These are phyloP conservation scores for Penicillium nordicum DNA, from an alignment of 2,329 filamentous ascomycete species.

Conservation along the genomic window DNA sequence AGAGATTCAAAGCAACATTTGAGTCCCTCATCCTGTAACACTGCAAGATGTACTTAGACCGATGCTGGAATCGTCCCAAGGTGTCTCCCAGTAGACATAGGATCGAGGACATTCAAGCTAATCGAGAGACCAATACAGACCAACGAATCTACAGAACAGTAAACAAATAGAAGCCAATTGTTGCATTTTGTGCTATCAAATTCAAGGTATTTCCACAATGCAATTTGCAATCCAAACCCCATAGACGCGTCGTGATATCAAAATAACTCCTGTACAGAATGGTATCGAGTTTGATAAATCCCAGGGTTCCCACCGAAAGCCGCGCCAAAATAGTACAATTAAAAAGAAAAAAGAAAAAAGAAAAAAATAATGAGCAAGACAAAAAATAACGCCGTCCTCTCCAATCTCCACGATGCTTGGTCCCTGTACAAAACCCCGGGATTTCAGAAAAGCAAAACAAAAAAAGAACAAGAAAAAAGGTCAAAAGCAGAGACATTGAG, in stretches of 20 bases:
- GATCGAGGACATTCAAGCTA: not conserved
- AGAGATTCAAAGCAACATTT: not conserved
- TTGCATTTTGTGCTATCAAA: constrained; percentile 17
- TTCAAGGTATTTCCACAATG: constrained; percentile 15
- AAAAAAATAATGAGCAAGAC: constrained; percentile 8
- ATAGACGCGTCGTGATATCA: constrained; percentile 12
- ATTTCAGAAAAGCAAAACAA: constrained; percentile 10
- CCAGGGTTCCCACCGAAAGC: constrained; percentile 17
- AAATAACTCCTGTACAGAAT: constrained; percentile 34
- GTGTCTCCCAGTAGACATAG: not conserved
- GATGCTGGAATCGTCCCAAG: not conserved
- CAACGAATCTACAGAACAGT: not conserved
- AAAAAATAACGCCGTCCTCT: constrained; percentile 24
- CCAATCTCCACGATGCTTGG: constrained; percentile 22
- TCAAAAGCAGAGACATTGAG: not conserved
- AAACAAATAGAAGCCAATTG: not conserved
- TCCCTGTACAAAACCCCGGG: constrained; percentile 26
- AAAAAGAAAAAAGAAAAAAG: constrained; percentile 4
- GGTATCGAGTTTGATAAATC: constrained; percentile 35
- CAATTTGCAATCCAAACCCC: constrained; percentile 9
- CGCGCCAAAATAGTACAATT: constrained; percentile 27
- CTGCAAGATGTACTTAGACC: not conserved
- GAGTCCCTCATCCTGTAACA: too few species aligned
- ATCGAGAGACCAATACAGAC: not conserved
- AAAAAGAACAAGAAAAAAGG: constrained; percentile 2